These are phyloP conservation scores for Ilyonectria robusta DNA, from an alignment of 2,329 filamentous ascomycete genomes.

Conservation along the genomic window DNA sequence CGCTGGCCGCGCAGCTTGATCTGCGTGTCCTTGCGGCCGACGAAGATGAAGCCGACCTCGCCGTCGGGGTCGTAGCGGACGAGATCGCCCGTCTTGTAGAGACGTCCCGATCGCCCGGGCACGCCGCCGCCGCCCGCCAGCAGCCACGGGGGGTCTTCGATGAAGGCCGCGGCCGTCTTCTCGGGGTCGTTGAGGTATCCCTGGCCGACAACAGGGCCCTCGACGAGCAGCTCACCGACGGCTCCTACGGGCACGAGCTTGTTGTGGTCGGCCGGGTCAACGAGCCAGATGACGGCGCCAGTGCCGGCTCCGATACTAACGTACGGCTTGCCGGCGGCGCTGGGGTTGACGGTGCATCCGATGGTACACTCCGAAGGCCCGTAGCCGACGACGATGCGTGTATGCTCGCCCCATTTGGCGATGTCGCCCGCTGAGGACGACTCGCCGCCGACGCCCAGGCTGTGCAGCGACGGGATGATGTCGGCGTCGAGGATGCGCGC, in stretches of 20 bases:
- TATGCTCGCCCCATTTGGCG: conserved; percentile 61
- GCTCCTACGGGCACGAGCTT: conserved; percentile 63
- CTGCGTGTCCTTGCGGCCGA: conserved; percentile 77
- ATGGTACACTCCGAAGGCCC: conserved; percentile 70
- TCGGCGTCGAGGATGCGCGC: conserved; percentile 62
- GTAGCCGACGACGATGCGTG: conserved; percentile 66
- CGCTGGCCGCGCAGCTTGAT: conserved; percentile 77
- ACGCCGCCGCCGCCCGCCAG: conserved; percentile 53
- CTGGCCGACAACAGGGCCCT: conserved; percentile 72
- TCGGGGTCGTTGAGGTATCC: conserved; percentile 72
- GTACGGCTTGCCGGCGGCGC: conserved; percentile 51
- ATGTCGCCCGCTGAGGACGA: conserved; percentile 67
- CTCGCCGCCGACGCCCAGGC: conserved; percentile 66
- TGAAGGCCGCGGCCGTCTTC: conserved; percentile 72
- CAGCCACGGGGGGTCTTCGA: conserved; percentile 69
- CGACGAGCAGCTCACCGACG: conserved; percentile 68
- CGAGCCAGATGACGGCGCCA: conserved; percentile 65
- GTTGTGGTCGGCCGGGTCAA: conserved; percentile 63
- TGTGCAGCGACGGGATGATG: conserved; percentile 61
- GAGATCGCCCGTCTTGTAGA: conserved; percentile 74
- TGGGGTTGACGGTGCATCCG: conserved; percentile 64
- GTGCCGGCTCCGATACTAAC: conserved; percentile 64
- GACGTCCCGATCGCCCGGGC: conserved; percentile 57
- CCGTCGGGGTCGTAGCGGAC: conserved; percentile 68
- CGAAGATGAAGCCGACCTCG: conserved; percentile 68